Evolutionary conservation across 2,329 filamentous ascomycete genomes (phyloP).

Genomic region (Sporothrix inflata): DNA sequence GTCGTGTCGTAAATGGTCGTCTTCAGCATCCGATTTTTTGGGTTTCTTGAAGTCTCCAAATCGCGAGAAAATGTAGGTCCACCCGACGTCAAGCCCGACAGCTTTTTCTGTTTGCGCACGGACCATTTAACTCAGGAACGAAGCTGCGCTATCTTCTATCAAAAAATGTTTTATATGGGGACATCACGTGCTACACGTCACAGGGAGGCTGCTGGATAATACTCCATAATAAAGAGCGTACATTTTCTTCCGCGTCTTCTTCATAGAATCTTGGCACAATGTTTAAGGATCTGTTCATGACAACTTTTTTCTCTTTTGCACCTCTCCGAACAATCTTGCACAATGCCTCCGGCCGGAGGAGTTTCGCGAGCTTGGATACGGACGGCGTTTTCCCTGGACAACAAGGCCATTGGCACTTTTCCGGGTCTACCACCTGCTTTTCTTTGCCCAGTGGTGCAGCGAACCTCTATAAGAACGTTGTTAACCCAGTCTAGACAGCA

Average conservation of each 20-base stretch:
- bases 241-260: background rate
- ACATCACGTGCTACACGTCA: background rate
- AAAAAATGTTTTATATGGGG: background rate
- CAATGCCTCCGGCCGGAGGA: constrained; percentile 27
- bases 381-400: constrained; percentile 30
- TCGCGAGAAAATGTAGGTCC: background rate
- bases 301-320: background rate
- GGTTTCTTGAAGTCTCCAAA: background rate
- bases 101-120: background rate
- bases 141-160: no score
- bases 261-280: background rate
- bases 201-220: no score
- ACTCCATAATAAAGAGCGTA: background rate
- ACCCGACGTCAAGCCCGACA: background rate
- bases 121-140: background rate
- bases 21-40: background rate
- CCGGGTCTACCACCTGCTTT: constrained; percentile 28
- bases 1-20: background rate
- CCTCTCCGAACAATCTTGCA: background rate
- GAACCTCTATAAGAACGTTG: background rate
- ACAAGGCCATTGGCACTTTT: background rate
- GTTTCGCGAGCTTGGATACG: constrained; percentile 29
- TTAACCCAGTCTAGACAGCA: background rate
- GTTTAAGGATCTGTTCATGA: background rate
- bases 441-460: constrained; percentile 31